These are phyloP conservation scores for Tilletia walkeri DNA, from an alignment of 1,284 basidiomycete species.

Conservation along the genomic window DNA sequence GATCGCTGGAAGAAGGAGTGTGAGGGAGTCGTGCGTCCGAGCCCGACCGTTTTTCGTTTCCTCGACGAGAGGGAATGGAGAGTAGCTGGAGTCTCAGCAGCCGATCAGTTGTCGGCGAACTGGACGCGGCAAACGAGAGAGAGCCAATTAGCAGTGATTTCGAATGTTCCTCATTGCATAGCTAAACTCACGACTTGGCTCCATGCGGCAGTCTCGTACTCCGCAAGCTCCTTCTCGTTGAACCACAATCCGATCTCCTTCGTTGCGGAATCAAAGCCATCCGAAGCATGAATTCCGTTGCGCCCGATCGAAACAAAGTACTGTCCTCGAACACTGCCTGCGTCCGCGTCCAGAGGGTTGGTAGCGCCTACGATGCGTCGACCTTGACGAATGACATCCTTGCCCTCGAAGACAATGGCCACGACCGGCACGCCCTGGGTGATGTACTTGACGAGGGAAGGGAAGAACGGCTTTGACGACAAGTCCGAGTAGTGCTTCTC, in stretches of 20 bases:
- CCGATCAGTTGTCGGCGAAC: constrained; percentile 11
- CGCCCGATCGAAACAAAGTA: constrained; percentile 53
- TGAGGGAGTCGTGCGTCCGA: too few species aligned
- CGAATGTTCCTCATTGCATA: not conserved
- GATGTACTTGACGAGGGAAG: constrained; percentile 43
- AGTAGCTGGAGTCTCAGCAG: not conserved
- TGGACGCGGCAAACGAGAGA: not conserved
- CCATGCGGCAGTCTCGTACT: constrained; percentile 51
- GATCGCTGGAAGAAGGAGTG: too few species aligned
- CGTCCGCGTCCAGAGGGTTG: constrained; percentile 44
- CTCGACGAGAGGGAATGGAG: too few species aligned
- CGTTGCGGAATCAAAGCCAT: constrained; percentile 59
- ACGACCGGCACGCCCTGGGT: constrained; percentile 45
- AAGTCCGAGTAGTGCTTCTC: constrained; percentile 51
- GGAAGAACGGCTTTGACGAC: constrained; percentile 46
- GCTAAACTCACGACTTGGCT: constrained; percentile 11
- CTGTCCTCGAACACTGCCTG: constrained; percentile 48
- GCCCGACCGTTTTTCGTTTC: too few species aligned
- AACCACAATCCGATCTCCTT: constrained; percentile 61
- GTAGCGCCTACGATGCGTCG: constrained; percentile 51
- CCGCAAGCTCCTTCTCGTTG: constrained; percentile 57
- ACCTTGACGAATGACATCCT: constrained; percentile 52
- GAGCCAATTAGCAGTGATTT: not conserved
- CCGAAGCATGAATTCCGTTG: constrained; percentile 60
- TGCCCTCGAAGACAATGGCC: constrained; percentile 53